phyloP scores from a whole-genome alignment of 805 yeast genomes.

The Kodamaea laetipori region DNA sequence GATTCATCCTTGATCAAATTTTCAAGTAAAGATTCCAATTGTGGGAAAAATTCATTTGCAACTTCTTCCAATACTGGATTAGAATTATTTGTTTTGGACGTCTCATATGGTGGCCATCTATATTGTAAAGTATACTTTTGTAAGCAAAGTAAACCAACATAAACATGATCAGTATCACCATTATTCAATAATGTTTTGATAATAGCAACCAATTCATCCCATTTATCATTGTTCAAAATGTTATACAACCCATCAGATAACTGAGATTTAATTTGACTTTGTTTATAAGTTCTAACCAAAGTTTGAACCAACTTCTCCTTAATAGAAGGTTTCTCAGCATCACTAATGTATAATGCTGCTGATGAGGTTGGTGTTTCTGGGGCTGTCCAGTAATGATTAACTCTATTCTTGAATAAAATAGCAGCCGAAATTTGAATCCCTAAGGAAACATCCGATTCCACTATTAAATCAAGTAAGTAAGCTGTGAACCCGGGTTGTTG shows the following conservation, averaged over 20 bases:
- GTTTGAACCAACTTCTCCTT: constrained; percentile 42
- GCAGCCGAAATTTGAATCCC: constrained; percentile 47
- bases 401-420: constrained; percentile 46
- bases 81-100: constrained; percentile 24
- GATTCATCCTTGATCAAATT: constrained; percentile 30
- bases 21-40: constrained; percentile 34
- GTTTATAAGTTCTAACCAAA: constrained; percentile 42
- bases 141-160: constrained; percentile 42
- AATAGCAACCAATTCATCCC: constrained; percentile 45
- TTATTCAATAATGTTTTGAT: constrained; percentile 44
- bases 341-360: constrained; percentile 26
- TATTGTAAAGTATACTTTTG: constrained; percentile 44
- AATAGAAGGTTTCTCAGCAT: constrained; percentile 36
- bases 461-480: constrained; percentile 51
- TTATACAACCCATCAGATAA: constrained; percentile 57
- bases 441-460: constrained; percentile 46
- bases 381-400: constrained; percentile 39
- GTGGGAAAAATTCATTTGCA: constrained; percentile 37
- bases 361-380: constrained; percentile 33
- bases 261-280: constrained; percentile 52
- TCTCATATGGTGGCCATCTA: constrained; percentile 50
- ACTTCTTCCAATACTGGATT: constrained; percentile 46
- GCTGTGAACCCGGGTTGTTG: constrained; percentile 60
- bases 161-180: constrained; percentile 40
- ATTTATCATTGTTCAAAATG: constrained; percentile 51